Base-by-base conservation (phyloP, 208 protist species). In the Wallacemonas sp. region DNA sequence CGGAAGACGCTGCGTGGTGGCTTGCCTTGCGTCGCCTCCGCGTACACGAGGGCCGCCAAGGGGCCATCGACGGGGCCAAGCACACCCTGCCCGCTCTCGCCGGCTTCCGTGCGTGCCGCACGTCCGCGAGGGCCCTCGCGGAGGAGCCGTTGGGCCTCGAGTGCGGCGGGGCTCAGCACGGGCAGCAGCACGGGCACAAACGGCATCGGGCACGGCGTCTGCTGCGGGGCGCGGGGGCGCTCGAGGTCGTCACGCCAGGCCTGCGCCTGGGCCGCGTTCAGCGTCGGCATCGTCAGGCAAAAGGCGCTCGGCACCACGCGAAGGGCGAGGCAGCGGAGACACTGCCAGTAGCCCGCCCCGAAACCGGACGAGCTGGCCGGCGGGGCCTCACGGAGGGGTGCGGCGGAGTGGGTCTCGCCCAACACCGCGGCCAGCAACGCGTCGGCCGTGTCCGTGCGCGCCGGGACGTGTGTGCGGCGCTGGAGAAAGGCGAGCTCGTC, bases 251-350 rank as follows among this genome's bases (percentile, higher is more conserved):
- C 49, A 22, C 23, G 32, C 80, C 80, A 86, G 52, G 54, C 52
- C 3, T 11, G 31, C 29, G 71, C 67, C n/a, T 79, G 76, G 3
- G 29, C 65, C 2, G 45, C 61, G 57, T 86, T 70, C 38, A 76
- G 75, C 31, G 67, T 86, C n/a, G 81, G 81, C 68, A 77, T 63
- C 0, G 63, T 80, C 72, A 73, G 72, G 18, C 67, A 22, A 4
- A 72, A 57, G 7, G 41, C 26, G 12, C 63, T 54, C 4, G 46
- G 29, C 23, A 65, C 33, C 10, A 72, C 20, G 22, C 55, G 22
- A 1, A 61, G n/a, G 8, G 68, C 38, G 14, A 81, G 36, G 50
- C 55, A 28, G 10, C 44, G 16, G 16, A 81, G 18, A 38, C 70
- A 73, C 12, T 41, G 44, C 76, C 76, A 82, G 26, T 82, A 78